phyloP scores from a whole-genome alignment of 2,329 filamentous ascomycete species.

The Trichoderma sp. region DNA sequence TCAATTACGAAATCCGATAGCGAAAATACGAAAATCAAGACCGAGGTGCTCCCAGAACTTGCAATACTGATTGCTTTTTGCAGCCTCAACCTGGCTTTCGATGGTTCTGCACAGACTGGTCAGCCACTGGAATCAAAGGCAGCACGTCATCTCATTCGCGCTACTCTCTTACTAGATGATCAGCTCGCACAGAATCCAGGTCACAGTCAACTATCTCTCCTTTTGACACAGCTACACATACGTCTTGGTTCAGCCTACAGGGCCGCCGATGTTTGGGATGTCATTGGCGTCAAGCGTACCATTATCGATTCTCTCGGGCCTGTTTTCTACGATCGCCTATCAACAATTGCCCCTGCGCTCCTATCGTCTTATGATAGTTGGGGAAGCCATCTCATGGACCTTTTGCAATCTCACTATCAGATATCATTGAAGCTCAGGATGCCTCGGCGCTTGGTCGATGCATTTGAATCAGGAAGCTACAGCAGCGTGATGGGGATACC shows the following conservation, averaged over 20 bases:
- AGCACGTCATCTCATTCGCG: constrained; percentile 46
- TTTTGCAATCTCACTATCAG: constrained; percentile 49
- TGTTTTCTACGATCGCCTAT: constrained; percentile 57
- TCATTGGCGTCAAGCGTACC: constrained; percentile 56
- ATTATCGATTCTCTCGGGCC: constrained; percentile 59
- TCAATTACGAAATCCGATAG: constrained; percentile 10
- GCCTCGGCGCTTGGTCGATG: constrained; percentile 45
- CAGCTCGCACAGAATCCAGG: constrained; percentile 49
- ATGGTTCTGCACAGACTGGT: neutral
- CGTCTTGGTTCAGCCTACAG: constrained; percentile 51
- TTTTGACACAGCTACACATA: constrained; percentile 55
- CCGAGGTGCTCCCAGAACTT: constrained; percentile 36
- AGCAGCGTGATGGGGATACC: constrained; percentile 52
- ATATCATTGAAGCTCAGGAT: constrained; percentile 49
- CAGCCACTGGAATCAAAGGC: constrained; percentile 21
- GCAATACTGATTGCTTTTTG: constrained; percentile 40
- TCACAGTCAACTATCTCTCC: constrained; percentile 49
- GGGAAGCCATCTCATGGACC: constrained; percentile 42
- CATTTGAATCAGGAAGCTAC: constrained; percentile 54
- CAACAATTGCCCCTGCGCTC: constrained; percentile 49
- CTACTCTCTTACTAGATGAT: constrained; percentile 51
- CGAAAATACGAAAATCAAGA: constrained; percentile 1
- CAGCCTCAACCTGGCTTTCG: constrained; percentile 35
- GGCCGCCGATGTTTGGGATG: constrained; percentile 51
- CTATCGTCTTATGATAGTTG: constrained; percentile 36